Percentiles rank a stretch among this genome's conserved stretches.
These are phyloP conservation scores for Candida fluviatilis DNA, from an alignment of 805 yeast species.

Conservation along the genomic window DNA sequence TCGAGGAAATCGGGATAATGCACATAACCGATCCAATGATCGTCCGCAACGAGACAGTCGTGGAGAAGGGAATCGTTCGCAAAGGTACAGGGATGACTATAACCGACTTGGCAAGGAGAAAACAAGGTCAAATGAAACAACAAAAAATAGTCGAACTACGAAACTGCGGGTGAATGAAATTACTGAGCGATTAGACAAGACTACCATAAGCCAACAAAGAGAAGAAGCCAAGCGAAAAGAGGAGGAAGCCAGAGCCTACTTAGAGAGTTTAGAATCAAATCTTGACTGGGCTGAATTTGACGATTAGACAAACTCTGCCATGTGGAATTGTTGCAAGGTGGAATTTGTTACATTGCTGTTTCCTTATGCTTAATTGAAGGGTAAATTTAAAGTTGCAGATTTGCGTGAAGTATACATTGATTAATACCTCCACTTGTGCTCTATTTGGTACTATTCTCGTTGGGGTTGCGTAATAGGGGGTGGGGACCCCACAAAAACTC, in stretches of 20 bases:
- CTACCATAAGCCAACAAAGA: background rate
- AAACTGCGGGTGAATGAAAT: conserved; percentile 13
- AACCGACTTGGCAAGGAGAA: background rate
- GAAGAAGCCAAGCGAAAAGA: conserved; percentile 2
- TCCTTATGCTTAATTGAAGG: background rate
- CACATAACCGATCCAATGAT: background rate
- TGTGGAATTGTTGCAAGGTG: background rate
- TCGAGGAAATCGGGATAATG: background rate
- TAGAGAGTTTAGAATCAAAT: conserved; percentile 3
- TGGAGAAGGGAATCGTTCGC: background rate
- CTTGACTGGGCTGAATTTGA: conserved; percentile 4
- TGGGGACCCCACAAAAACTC: no score
- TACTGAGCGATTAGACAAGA: conserved; percentile 13
- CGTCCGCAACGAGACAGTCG: background rate
- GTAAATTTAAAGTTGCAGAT: background rate
- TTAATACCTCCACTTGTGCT: background rate
- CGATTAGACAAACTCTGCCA: background rate
- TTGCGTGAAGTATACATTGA: no score
- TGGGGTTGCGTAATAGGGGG: no score
- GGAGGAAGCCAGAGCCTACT: conserved; percentile 1
- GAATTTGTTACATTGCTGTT: background rate
- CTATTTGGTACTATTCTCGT: no score
- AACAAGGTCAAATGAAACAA: background rate
- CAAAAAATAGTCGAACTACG: no score
- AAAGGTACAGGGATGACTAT: background rate